These are phyloP conservation scores for Heliamphora exappendiculata DNA, from an alignment of 148 eudicot species.

Conservation along the genomic window DNA sequence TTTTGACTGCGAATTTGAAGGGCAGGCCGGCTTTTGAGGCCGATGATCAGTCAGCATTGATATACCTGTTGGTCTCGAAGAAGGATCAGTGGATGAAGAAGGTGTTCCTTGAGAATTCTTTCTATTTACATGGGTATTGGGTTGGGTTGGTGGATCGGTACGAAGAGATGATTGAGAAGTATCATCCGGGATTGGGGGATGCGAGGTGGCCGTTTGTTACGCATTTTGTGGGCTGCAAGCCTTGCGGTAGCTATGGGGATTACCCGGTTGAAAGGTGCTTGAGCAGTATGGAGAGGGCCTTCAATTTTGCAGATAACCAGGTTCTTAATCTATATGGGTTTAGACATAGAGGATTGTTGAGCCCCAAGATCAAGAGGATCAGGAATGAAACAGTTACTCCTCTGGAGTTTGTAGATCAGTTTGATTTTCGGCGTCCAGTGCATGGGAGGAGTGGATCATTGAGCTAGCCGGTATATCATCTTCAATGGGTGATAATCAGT, in stretches of 20 bases:
- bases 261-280: constrained; percentile 57
- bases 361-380: constrained; percentile 47
- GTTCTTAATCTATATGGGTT: constrained; percentile 69
- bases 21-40: constrained; percentile 64
- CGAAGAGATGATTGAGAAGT: constrained; percentile 48
- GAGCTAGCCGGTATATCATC: constrained; percentile 17
- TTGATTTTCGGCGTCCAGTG: constrained; percentile 33
- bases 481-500: not conserved
- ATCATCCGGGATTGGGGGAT: constrained; percentile 54
- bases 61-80: constrained; percentile 49
- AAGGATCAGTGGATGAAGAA: constrained; percentile 42
- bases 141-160: constrained; percentile 51
- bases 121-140: constrained; percentile 70
- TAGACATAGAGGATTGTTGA: constrained; percentile 55
- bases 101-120: constrained; percentile 61
- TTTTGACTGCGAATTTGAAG: constrained; percentile 39
- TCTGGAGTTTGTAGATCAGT: constrained; percentile 41
- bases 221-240: constrained; percentile 74
- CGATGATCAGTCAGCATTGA: constrained; percentile 75
- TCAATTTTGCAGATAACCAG: constrained; percentile 76
- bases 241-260: constrained; percentile 74
- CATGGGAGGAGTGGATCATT: constrained; percentile 19
- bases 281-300: constrained; percentile 68
- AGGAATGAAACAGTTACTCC: constrained; percentile 52
- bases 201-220: constrained; percentile 77